Evolutionary conservation across 768 basidiomycete species (phyloP).

Genomic region (Leccinum rimulosum): DNA sequence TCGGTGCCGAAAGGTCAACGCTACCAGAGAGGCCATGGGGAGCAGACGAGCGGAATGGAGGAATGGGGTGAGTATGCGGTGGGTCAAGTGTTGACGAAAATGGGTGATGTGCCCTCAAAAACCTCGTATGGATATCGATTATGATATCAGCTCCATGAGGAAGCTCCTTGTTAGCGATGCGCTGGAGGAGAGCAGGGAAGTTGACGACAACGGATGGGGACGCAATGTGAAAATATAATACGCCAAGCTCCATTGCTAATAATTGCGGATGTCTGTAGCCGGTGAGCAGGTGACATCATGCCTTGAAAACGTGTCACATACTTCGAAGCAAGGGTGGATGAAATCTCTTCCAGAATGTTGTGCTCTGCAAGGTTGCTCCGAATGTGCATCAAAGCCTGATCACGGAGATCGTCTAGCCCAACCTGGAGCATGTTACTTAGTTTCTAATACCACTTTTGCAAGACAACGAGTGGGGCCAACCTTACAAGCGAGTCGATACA

Average conservation of each 20-base stretch:
- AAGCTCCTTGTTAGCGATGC: not conserved
- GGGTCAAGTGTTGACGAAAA: not conserved
- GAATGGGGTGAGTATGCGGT: not conserved
- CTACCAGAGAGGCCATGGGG: not conserved
- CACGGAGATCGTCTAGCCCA: not conserved
- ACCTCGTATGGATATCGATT: not conserved
- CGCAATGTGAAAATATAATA: not conserved
- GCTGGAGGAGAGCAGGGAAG: not conserved
- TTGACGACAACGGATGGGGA: not conserved
- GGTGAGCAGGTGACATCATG: not conserved
- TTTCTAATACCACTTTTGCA: not conserved
- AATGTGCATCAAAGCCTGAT: not conserved
- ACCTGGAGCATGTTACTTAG: not conserved
- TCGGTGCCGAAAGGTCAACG: too few species aligned
- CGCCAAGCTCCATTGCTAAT: not conserved
- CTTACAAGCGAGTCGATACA: not conserved
- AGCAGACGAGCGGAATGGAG: not conserved
- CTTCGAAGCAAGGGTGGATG: not conserved
- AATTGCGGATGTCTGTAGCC: not conserved
- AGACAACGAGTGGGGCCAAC: not conserved
- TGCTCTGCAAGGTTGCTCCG: not conserved
- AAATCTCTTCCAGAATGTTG: not conserved
- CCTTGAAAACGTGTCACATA: not conserved
- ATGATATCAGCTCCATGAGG: not conserved
- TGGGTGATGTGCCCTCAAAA: not conserved